These are phyloP conservation scores for Naganishia vaughanmartiniae DNA, from an alignment of 768 basidiomycete species.

Conservation along the genomic window DNA sequence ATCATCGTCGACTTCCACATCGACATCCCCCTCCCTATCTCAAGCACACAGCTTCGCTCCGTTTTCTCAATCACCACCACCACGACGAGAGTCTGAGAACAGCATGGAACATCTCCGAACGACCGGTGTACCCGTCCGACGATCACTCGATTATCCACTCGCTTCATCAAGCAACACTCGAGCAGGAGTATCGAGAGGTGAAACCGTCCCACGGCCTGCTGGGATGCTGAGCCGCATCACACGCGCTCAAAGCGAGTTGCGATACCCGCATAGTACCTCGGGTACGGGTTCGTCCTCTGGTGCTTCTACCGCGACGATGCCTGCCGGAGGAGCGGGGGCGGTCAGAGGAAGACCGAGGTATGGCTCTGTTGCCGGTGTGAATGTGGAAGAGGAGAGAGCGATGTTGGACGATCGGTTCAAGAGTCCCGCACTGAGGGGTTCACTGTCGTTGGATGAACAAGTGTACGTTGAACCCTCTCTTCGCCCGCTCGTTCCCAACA, in stretches of 20 bases:
- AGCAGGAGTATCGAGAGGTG: not conserved
- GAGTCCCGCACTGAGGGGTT: not conserved
- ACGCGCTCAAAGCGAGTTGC: conserved; percentile 5
- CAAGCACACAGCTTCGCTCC: not conserved
- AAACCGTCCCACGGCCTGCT: not conserved
- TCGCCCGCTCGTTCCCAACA: not conserved
- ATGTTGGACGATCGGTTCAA: not conserved
- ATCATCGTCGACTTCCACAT: not conserved
- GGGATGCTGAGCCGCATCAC: not conserved
- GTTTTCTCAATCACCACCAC: not conserved
- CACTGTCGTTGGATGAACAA: not conserved
- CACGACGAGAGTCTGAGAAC: not conserved
- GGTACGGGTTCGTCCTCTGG: too few relatives aligned
- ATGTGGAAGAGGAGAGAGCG: not conserved
- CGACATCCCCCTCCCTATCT: not conserved
- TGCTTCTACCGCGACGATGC: too few relatives aligned
- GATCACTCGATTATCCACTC: not conserved
- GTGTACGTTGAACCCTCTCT: not conserved
- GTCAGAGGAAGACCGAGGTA: not conserved
- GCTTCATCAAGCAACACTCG: not conserved
- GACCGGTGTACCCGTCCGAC: conserved; percentile 7
- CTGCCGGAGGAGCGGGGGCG: not conserved
- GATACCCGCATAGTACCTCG: not conserved
- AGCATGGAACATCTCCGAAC: not conserved
- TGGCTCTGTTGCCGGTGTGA: not conserved